These are phyloP conservation scores for Capsicum chinense DNA, from an alignment of 257 asterid species.

Conservation along the genomic window DNA sequence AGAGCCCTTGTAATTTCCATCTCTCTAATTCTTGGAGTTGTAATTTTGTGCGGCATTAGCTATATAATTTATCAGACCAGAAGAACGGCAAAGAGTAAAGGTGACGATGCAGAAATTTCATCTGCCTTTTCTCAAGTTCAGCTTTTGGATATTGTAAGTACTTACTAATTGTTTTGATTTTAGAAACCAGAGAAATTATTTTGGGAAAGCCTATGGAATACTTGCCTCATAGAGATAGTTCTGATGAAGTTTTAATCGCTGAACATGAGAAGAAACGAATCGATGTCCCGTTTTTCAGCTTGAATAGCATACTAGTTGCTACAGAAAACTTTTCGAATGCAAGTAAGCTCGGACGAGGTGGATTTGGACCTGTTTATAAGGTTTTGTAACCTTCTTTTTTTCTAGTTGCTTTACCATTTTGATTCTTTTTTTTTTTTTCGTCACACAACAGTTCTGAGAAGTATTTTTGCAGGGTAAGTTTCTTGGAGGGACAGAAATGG, in stretches of 20 bases:
- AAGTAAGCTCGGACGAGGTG: constrained; percentile 66
- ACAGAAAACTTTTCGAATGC: constrained; percentile 54
- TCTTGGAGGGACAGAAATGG: constrained; percentile 45
- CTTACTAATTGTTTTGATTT: neutral
- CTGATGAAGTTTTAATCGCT: constrained; percentile 33
- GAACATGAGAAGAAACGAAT: constrained; percentile 42
- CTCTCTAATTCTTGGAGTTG: constrained; percentile 36
- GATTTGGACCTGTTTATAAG: constrained; percentile 73
- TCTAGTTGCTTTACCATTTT: neutral
- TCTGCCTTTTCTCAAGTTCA: neutral
- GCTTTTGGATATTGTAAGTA: neutral
- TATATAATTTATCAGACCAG: constrained; percentile 35
- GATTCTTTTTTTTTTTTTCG: neutral
- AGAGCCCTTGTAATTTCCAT: constrained; percentile 23
- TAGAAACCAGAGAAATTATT: constrained; percentile 29
- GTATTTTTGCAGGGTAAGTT: constrained; percentile 42
- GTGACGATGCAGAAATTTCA: constrained; percentile 27
- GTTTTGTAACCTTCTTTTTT: constrained; percentile 27
- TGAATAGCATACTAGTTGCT: constrained; percentile 48
- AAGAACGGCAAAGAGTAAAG: constrained; percentile 25
- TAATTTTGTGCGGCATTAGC: constrained; percentile 33
- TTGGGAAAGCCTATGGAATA: constrained; percentile 25
- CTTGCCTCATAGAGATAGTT: constrained; percentile 34
- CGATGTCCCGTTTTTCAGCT: constrained; percentile 48
- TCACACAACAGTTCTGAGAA: neutral